phyloP scores from a whole-genome alignment of 495 filamentous ascomycete species.

The Wilcoxina mikolae region DNA sequence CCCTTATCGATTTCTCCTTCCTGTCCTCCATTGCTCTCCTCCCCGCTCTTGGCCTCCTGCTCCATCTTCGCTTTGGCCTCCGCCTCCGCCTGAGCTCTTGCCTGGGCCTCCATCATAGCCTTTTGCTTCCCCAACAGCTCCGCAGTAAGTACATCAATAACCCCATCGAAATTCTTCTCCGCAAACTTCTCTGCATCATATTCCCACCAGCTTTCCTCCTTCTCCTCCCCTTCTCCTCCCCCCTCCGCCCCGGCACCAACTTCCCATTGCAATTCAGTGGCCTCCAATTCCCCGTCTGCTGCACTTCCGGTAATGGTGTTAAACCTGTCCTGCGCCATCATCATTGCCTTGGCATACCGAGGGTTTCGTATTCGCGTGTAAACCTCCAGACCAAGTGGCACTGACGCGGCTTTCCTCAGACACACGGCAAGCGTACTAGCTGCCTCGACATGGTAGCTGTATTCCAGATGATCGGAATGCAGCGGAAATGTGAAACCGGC shows the following conservation, averaged over 20 bases:
- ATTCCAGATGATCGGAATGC: conserved; percentile 3
- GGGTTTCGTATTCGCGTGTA: conserved; percentile 1
- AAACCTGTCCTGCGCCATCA: conserved; percentile 3
- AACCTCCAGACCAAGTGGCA: conserved; percentile 7
- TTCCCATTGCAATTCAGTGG: conserved; percentile 2
- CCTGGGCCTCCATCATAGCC: conserved; percentile 5
- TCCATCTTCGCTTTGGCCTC: neutral
- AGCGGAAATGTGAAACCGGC: conserved; percentile 3
- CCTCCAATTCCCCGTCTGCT: conserved; percentile 8
- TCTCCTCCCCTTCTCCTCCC: neutral
- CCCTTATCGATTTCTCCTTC: neutral
- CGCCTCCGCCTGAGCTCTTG: conserved; percentile 5
- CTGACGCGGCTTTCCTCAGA: conserved; percentile 6
- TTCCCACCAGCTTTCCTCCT: neutral
- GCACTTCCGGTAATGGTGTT: neutral
- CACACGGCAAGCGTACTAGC: conserved; percentile 6
- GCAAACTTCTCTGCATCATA: conserved; percentile 8
- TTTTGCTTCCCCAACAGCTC: conserved; percentile 10
- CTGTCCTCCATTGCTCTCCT: neutral
- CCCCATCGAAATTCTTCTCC: conserved; percentile 4
- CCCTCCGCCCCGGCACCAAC: neutral
- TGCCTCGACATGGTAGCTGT: neutral
- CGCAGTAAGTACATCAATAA: conserved; percentile 4
- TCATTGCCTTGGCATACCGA: neutral
- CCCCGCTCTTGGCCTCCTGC: neutral